Conservation (phyloP, 305 asterid species). For the Fraxinus baroniana region DNA sequence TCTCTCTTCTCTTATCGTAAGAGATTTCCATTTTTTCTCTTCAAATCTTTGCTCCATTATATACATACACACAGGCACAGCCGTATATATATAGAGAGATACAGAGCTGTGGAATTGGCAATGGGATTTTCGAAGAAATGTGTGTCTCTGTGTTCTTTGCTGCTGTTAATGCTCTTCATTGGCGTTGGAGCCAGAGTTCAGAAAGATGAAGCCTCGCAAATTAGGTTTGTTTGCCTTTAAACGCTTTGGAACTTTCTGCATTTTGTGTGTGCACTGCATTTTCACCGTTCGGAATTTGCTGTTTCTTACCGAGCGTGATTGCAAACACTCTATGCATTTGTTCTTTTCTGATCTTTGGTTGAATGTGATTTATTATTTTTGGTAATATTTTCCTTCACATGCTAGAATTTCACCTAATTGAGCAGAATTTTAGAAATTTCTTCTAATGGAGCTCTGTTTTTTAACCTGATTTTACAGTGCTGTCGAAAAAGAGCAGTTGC, state of each 20-base stretch:
- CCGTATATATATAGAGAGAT: slow-evolving; percentile 1
- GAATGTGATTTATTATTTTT: not conserved
- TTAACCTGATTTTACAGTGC: slow-evolving; percentile 20
- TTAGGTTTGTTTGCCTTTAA: slow-evolving; percentile 31
- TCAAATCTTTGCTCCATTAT: slow-evolving; percentile 22
- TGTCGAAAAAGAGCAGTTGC: slow-evolving; percentile 36
- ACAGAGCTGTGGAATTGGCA: slow-evolving; percentile 22
- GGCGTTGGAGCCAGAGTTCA: slow-evolving; percentile 39
- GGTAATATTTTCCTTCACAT: not conserved
- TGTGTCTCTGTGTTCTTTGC: slow-evolving; percentile 32
- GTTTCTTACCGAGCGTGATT: not conserved
- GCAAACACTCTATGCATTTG: not conserved
- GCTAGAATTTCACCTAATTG: not conserved
- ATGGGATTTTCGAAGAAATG: slow-evolving; percentile 34
- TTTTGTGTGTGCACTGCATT: not conserved
- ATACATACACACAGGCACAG: slow-evolving; percentile 5
- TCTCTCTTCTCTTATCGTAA: slow-evolving; percentile 6
- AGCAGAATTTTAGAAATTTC: not conserved
- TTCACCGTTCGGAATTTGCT: slow-evolving; percentile 1
- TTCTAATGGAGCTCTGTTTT: not conserved
- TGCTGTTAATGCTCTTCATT: slow-evolving; percentile 41
- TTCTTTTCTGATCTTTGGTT: not conserved
- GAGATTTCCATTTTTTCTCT: slow-evolving; percentile 11
- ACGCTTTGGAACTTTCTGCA: not conserved
- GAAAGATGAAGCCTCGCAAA: slow-evolving; percentile 25